Conservation (phyloP, 2,329 filamentous ascomycete species). For the Beauveria scarabaeidicola region DNA sequence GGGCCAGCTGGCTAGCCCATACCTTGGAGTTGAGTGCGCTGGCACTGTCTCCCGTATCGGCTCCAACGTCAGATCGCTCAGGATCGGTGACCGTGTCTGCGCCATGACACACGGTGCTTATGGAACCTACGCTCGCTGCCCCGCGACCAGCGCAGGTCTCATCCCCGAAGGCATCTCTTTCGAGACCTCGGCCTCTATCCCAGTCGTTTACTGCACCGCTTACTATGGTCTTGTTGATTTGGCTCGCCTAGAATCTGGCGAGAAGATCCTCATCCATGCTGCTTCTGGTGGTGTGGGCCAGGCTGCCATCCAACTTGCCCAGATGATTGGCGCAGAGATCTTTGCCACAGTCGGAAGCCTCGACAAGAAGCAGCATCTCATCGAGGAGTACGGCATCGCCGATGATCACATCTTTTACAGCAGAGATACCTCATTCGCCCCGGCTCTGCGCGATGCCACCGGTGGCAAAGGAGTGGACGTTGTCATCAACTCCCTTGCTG, state of each 20-base stretch:
- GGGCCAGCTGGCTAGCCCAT: conserved; percentile 27
- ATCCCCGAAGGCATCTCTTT: conserved; percentile 31
- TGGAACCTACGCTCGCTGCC: conserved; percentile 25
- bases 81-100: conserved; percentile 68
- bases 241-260: conserved; percentile 28
- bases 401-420: conserved; percentile 23
- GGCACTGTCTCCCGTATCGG: conserved; percentile 43
- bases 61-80: conserved; percentile 49
- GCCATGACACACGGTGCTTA: conserved; percentile 27
- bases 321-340: conserved; percentile 30
- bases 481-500: conserved; percentile 47
- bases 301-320: conserved; percentile 30
- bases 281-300: conserved; percentile 32
- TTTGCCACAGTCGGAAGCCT: conserved; percentile 33
- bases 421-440: conserved; percentile 17
- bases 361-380: conserved; percentile 31
- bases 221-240: conserved; percentile 31
- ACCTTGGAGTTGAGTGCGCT: conserved; percentile 32
- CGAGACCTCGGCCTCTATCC: conserved; percentile 30
- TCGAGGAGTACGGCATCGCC: conserved; percentile 28
- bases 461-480: conserved; percentile 56
- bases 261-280: conserved; percentile 32
- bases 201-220: conserved; percentile 32
- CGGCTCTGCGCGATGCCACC: conserved; percentile 20
- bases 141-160: conserved; percentile 24